Evolutionary conservation across 1,139 yeast species (phyloP), one percentile per base, ranked within the genome.

Genomic region (Candida anutae): DNA sequence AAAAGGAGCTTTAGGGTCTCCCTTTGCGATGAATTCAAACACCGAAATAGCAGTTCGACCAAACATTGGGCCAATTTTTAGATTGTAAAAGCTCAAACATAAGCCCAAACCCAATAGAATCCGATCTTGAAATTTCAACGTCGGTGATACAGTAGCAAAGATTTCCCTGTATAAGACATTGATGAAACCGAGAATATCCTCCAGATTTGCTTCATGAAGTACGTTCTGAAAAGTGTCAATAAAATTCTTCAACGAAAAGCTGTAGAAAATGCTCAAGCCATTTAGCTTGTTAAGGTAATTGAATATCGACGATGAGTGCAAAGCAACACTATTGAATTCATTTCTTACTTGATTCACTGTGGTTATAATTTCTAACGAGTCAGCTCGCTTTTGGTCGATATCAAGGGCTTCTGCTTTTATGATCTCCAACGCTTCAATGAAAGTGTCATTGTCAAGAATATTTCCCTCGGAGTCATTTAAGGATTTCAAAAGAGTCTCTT

Each of bases 381-480:
- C 78, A 4, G 42, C 42, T 32, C 81, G 63, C 44, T 79, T 78
- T 4, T 37, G 36, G 28, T 70, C 70, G 12, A 84, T 65, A 9
- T 68, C 68, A 1, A 43, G 45, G 0, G 94, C 64, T 38, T 85
- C 90, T 1, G 48, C 40, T 45, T 88, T 88, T 29, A 88, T 55
- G 2, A 46, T 50, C 42, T 82, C 93, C 29, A 88, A 57, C 1
- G 80, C 72, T 5, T 62, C 57, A 15, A 83, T 51, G 4, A 87
- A 57, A 0, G 53, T 59, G 31, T 77, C 77, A 47, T 80, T 76
- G 10, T 85, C 94, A 25, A 88, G 58, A 21, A 88, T 66, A 32
- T 69, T 73, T 0, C 83, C 83, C 14, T 65, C 58, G 0, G 81
- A 58, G 5, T 66, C 66, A 38, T 74, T 73, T 33, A 88, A 56